Base-by-base conservation (phyloP, 2,329 filamentous ascomycete species). In the Aspergillus udagawae region DNA sequence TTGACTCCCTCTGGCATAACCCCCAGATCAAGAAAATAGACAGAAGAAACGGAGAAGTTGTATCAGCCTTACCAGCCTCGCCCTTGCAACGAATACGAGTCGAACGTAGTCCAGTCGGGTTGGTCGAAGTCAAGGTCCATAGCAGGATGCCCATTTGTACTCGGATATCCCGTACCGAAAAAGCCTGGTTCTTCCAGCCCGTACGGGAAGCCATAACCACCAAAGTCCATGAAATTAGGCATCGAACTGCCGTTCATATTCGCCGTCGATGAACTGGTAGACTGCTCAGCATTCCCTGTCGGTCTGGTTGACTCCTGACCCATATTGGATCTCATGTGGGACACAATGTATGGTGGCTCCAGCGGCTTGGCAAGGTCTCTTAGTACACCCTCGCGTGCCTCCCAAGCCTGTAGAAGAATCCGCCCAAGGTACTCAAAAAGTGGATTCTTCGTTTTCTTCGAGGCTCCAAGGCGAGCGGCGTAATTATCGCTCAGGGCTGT, bases 401-500 rank as follows among this genome's bases (percentile, higher is more conserved):
- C 68, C 78, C 78, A 80, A 14, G 73, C 76, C 44, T 75, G 70
- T 2, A 80, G 63, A 17, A 81, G 61, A 8, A 75, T 56, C 17
- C 66, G 70, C 1, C 70, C 54, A 38, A 81, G 76, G 4, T 70
- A 55, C 2, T 56, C 52, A 48, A 72, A 70, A 3, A 74, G 38
- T 2, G 66, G 62, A 47, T 52, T 63, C 52, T 52, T 63, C 52
- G 17, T 55, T 52, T 38, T 49, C 9, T 53, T 41, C 6, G 51
- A 17, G 9, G 32, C 27, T 9, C 38, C 48, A 29, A 69, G 57
- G n/a, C 79, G 70, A 17, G 71, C 72, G 4, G 73, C 67, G 53
- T 72, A 80, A 55, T 81, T 81, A 3, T 77, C 70, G 60, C 71
- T 77, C 74, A 83, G 77, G 1, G 69, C 54, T 7, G 74, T 61